Evolutionary conservation across 2,329 filamentous ascomycete genomes (phyloP).

Genomic region (Monosporascus sp.): DNA sequence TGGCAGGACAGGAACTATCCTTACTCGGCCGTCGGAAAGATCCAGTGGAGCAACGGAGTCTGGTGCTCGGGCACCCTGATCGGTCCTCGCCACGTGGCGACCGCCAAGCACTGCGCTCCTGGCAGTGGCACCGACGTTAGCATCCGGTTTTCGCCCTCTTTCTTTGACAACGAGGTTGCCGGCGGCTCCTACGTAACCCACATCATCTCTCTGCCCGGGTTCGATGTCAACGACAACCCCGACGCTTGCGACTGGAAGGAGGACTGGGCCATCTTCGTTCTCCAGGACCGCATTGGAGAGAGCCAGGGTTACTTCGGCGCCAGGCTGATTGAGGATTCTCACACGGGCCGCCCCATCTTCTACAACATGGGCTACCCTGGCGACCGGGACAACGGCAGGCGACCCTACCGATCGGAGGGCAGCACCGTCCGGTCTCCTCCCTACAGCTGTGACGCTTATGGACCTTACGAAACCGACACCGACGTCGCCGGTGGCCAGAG

Average conservation of each 20-base stretch:
- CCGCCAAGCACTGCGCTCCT: slow-evolving; percentile 16
- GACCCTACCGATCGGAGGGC: slow-evolving; percentile 1
- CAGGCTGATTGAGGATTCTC: not conserved
- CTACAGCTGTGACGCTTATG: slow-evolving; percentile 1
- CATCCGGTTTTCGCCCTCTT: slow-evolving; percentile 13
- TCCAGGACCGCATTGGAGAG: slow-evolving; percentile 14
- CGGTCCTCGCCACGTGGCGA: slow-evolving; percentile 16
- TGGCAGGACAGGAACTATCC: slow-evolving; percentile 1
- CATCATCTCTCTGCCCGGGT: not conserved
- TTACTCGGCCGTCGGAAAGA: slow-evolving; percentile 1
- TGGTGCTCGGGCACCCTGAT: slow-evolving; percentile 3
- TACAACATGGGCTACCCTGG: slow-evolving; percentile 4
- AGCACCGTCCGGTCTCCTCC: not conserved
- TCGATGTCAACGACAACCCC: not conserved
- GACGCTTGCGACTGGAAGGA: slow-evolving; percentile 11
- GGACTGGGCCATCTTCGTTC: slow-evolving; percentile 19
- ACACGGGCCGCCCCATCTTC: not conserved
- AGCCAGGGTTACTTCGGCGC: slow-evolving; percentile 15
- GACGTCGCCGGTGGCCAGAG: slow-evolving; percentile 1
- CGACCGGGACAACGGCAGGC: not conserved
- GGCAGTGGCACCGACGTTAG: slow-evolving; percentile 1
- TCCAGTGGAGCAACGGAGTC: slow-evolving; percentile 4
- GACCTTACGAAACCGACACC: slow-evolving; percentile 1
- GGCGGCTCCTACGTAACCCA: not conserved
- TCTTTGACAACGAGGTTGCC: slow-evolving; percentile 10